These are phyloP conservation scores for Xylaria grammica DNA, from an alignment of 495 filamentous ascomycete genomes.

Conservation along the genomic window DNA sequence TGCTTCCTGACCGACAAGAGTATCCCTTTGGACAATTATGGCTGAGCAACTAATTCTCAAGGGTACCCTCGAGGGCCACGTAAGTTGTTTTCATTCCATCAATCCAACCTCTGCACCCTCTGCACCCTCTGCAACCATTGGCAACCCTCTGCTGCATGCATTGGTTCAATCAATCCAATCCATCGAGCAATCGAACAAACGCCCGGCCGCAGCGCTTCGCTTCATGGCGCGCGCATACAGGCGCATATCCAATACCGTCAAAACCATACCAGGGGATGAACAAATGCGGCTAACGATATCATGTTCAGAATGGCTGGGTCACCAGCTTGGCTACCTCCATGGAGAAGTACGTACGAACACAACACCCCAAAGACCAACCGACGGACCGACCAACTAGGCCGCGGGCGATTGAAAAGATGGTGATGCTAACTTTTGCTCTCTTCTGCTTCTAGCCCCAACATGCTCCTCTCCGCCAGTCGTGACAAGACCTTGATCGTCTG, in stretches of 20 bases:
- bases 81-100: no score
- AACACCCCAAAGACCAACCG: no score
- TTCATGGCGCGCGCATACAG: background rate
- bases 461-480: constrained; percentile 96
- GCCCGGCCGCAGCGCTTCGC: background rate
- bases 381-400: constrained; percentile 11
- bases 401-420: background rate
- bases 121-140: background rate
- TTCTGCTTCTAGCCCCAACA: constrained; percentile 80
- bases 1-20: constrained; percentile 36
- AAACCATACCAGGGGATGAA: no score
- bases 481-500: constrained; percentile 99
- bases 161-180: background rate
- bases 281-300: no score
- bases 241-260: background rate
- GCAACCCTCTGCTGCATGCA: background rate
- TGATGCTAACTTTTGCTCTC: constrained; percentile 33
- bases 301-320: constrained; percentile 67
- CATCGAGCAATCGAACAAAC: background rate
- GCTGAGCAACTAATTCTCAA: constrained; percentile 96
- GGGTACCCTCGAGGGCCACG: constrained; percentile 96
- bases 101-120: background rate
- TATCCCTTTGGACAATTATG: constrained; percentile 61
- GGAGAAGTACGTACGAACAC: constrained; percentile 77
- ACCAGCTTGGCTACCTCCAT: constrained; percentile 94